Conservation (phyloP, 257 asterid species). For the Petrea volubilis region DNA sequence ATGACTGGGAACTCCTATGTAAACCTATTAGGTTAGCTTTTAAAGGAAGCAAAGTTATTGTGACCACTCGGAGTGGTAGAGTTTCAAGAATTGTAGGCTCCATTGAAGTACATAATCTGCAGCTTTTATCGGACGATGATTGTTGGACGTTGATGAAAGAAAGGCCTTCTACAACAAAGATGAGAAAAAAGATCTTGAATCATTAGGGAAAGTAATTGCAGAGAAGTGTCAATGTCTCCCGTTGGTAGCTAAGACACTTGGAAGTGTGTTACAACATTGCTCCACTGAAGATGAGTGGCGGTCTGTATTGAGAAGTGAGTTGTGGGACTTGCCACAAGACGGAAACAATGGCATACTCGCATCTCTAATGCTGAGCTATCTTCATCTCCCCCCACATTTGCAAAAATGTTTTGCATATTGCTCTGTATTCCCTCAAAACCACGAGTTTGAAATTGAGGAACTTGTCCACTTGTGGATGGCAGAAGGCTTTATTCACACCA, state of each 20-base stretch:
- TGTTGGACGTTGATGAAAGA: background rate
- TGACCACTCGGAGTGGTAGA: background rate
- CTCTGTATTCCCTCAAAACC: constrained; percentile 1
- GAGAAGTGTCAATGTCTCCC: constrained; percentile 28
- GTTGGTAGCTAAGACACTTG: constrained; percentile 23
- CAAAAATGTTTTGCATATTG: constrained; percentile 25
- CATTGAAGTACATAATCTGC: background rate
- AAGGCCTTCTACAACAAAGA: background rate
- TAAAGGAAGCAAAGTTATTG: constrained; percentile 17
- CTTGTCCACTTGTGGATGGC: constrained; percentile 14
- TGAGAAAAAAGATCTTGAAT: background rate
- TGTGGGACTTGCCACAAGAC: constrained; percentile 14
- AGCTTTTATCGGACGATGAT: background rate
- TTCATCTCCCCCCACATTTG: background rate
- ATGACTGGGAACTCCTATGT: constrained; percentile 15
- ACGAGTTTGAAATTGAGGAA: constrained; percentile 25
- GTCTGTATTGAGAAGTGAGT: background rate
- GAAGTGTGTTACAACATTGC: constrained; percentile 13
- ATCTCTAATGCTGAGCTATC: constrained; percentile 19
- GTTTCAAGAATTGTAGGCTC: constrained; percentile 5
- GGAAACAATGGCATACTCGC: background rate
- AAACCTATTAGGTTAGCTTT: background rate
- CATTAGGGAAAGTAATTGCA: constrained; percentile 11
- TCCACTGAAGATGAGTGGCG: background rate
- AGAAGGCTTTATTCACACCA: constrained; percentile 27